These are phyloP conservation scores for Kwoniella sp. DNA, from an alignment of 768 basidiomycete genomes.

Conservation along the genomic window DNA sequence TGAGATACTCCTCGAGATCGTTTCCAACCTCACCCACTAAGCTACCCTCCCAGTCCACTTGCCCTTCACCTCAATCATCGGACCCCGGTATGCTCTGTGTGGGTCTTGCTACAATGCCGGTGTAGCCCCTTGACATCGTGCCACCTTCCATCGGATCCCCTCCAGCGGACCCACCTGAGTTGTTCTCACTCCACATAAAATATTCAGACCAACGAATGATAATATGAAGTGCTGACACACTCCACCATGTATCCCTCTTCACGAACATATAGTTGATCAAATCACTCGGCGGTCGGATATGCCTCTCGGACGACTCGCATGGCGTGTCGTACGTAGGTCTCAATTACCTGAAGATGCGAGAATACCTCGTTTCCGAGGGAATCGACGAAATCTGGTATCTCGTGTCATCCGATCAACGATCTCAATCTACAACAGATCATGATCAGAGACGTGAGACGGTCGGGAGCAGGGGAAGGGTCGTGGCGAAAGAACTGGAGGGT, in stretches of 20 bases:
- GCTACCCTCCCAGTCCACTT: too few relatives aligned
- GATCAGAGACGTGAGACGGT: slow-evolving; percentile 22
- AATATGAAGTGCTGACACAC: not conserved
- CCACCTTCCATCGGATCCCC: too few relatives aligned
- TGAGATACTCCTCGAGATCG: not conserved
- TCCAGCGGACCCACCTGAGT: too few relatives aligned
- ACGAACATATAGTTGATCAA: slow-evolving; percentile 65
- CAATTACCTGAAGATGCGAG: slow-evolving; percentile 70
- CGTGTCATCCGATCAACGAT: slow-evolving; percentile 16
- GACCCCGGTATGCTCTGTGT: too few relatives aligned
- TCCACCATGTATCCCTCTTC: not conserved
- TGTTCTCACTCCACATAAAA: too few relatives aligned
- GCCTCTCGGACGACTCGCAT: slow-evolving; percentile 94
- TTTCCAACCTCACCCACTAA: too few relatives aligned
- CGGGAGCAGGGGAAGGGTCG: slow-evolving; percentile 32
- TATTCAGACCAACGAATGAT: too few relatives aligned
- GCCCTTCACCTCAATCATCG: too few relatives aligned
- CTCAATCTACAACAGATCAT: too few relatives aligned
- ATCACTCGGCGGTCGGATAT: slow-evolving; percentile 69
- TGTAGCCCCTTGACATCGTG: too few relatives aligned
- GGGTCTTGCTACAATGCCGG: too few relatives aligned
- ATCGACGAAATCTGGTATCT: slow-evolving; percentile 61
- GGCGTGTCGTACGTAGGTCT: slow-evolving; percentile 83
- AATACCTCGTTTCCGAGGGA: slow-evolving; percentile 67
- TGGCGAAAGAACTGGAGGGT: slow-evolving; percentile 26